Evolutionary conservation across 2,329 filamentous ascomycete species (phyloP), one percentile per base, ranked within the genome.

Genomic region (Xylogone sp.): DNA sequence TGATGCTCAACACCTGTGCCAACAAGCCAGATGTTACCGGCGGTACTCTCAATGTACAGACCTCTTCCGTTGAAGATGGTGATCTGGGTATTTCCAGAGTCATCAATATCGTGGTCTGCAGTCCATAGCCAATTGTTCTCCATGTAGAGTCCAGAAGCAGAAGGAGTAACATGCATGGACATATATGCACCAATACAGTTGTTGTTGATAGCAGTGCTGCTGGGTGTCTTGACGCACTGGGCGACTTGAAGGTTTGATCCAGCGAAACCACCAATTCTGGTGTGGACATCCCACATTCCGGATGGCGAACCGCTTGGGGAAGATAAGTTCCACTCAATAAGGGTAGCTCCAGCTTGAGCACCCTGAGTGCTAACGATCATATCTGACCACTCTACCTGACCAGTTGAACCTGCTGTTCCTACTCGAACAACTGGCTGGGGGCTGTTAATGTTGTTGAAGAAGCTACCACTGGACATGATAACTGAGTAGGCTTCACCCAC

Each of bases 321-420:
- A 5, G 66, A 70, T 2, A 87, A 68, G 62, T 88, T 88, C 75
- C 81, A 87, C 59, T 75, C 83, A 74, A 88, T 77, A 6, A 88
- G 68, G 2, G 85, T 74, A 1, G 83, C 84, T 13, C 85, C 86
- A 1, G 78, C 74, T 20, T 79, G 74, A 10, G 77, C 72, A 2
- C 83, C 84, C 48, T 42, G 60, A 43, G 57, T n/a, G 83, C 84
- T 2, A 19, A 88, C 71, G 24, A 88, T 75, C 62, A 84, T 75
- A 53, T 86, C 81, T 1, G 75, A 78, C 69, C 81, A 79, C 64
- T 88, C 82, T 7, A 87, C 72, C 2, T 65, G 68, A 6, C 85
- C 85, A 1, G 65, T 65, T 7, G 85, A 75, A 3, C 83, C 83
- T 0, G 69, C 52, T 2, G 70, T 67, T 16, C 81, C 82, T 2